Percentiles rank a stretch among this genome's conserved stretches.
Evolutionary conservation across 2,329 filamentous ascomycete species (phyloP).

Genomic region (Colletotrichum abscissum): DNA sequence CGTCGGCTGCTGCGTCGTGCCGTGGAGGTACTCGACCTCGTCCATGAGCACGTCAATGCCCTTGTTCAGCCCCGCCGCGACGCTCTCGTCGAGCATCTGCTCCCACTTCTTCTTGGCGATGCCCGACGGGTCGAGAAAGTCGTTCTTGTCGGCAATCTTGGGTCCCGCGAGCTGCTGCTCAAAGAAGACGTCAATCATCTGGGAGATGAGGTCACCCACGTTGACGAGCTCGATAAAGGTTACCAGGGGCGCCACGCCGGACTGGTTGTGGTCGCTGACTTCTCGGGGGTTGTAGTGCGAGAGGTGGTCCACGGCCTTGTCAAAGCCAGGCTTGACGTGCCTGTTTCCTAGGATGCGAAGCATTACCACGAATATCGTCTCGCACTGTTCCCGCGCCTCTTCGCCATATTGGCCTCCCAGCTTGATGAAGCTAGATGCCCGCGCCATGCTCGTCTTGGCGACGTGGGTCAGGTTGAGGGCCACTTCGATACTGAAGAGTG

Average conservation of each 20-base stretch:
- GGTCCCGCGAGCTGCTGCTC: constrained; percentile 89
- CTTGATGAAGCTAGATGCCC: constrained; percentile 83
- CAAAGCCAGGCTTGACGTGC: constrained; percentile 93
- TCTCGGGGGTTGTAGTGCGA: constrained; percentile 92
- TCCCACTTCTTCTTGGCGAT: constrained; percentile 99
- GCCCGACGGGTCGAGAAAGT: constrained; percentile 91
- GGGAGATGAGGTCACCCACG: constrained; percentile 95
- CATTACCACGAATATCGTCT: constrained; percentile 86
- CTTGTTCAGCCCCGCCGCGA: constrained; percentile 95
- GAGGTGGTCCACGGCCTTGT: constrained; percentile 91
- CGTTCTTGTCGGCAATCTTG: constrained; percentile 88
- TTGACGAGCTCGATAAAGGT: constrained; percentile 98
- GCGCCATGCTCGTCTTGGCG: constrained; percentile 88
- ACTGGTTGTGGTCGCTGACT: constrained; percentile 75
- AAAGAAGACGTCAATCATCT: constrained; percentile 99
- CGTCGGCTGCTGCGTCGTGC: constrained; percentile 84
- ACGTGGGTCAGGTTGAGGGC: constrained; percentile 89
- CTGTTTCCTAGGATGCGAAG: constrained; percentile 85
- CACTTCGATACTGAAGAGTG: constrained; percentile 95
- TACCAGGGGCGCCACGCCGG: constrained; percentile 88
- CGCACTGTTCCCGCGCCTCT: constrained; percentile 89
- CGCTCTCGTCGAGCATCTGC: constrained; percentile 97
- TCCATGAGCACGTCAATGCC: constrained; percentile 99
- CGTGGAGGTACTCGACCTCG: constrained; percentile 95
- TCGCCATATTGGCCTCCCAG: constrained; percentile 84